Evolutionary conservation across 1,139 yeast genomes (phyloP).

Genomic region (Lodderomyces elongisporus): DNA sequence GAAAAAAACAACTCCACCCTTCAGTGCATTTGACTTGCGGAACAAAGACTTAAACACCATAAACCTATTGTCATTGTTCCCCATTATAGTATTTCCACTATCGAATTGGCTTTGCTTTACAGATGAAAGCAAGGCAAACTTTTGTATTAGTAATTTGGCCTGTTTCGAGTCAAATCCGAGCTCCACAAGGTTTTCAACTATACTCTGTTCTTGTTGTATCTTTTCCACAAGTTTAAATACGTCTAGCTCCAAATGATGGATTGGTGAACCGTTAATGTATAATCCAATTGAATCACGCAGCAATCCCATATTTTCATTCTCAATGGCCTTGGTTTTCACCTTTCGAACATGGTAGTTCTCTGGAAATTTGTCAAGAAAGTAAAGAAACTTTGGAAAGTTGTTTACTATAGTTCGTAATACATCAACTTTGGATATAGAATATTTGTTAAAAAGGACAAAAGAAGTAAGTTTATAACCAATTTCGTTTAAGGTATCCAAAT

Average conservation of each 20-base stretch:
- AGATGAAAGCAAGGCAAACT: slow-evolving; percentile 42
- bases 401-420: slow-evolving; percentile 34
- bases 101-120: slow-evolving; percentile 30
- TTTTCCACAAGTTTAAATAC: slow-evolving; percentile 34
- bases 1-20: slow-evolving; percentile 58
- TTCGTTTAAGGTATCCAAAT: slow-evolving; percentile 19
- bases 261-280: slow-evolving; percentile 58
- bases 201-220: slow-evolving; percentile 31
- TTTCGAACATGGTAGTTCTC: slow-evolving; percentile 11
- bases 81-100: slow-evolving; percentile 33
- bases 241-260: slow-evolving; percentile 41
- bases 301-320: slow-evolving; percentile 31
- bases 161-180: slow-evolving; percentile 34
- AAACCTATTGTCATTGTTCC: slow-evolving; percentile 35
- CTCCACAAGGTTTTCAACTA: slow-evolving; percentile 23
- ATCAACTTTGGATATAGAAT: slow-evolving; percentile 23
- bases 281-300: slow-evolving; percentile 45
- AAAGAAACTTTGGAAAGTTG: slow-evolving; percentile 49
- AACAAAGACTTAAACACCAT: slow-evolving; percentile 27
- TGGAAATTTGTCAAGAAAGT: slow-evolving; percentile 21
- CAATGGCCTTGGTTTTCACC: slow-evolving; percentile 19
- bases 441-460: slow-evolving; percentile 29
- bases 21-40: slow-evolving; percentile 17
- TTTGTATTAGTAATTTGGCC: slow-evolving; percentile 36
- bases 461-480: slow-evolving; percentile 47